phyloP scores from a whole-genome alignment of 176 grass and related monocot species.

The Dendrocalamus sinicus region DNA sequence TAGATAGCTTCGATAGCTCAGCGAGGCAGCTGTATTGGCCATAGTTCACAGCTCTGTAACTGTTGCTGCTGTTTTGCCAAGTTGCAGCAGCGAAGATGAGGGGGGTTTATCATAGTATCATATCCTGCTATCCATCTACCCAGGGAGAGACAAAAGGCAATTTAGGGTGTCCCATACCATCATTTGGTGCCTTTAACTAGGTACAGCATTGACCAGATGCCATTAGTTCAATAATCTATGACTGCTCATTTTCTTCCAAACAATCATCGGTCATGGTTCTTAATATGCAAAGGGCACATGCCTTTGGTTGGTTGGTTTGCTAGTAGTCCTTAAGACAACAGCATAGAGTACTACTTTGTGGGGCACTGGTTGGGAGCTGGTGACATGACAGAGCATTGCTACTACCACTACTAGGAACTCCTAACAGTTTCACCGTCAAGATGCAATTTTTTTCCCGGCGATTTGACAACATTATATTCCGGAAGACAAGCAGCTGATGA shows the following conservation, averaged over 20 bases:
- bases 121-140: slow-evolving; percentile 17
- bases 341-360: background rate
- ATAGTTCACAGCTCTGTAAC: background rate
- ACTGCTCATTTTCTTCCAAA: background rate
- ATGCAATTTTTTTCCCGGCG: slow-evolving; percentile 11
- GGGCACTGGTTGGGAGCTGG: background rate
- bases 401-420: slow-evolving; percentile 3
- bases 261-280: background rate
- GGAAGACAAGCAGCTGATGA: slow-evolving; percentile 33
- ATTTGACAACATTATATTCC: slow-evolving; percentile 64
- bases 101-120: slow-evolving; percentile 33
- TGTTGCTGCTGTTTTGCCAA: slow-evolving; percentile 22
- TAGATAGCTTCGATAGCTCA: slow-evolving; percentile 29
- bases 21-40: slow-evolving; percentile 17
- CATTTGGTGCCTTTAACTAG: slow-evolving; percentile 35
- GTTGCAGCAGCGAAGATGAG: slow-evolving; percentile 22
- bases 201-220: slow-evolving; percentile 39
- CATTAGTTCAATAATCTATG: slow-evolving; percentile 40
- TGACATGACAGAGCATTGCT: slow-evolving; percentile 36
- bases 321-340: slow-evolving; percentile 14
- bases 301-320: slow-evolving; percentile 13
- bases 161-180: slow-evolving; percentile 37
- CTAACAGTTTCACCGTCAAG: slow-evolving; percentile 25
- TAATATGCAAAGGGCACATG: slow-evolving; percentile 1
- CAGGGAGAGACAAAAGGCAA: slow-evolving; percentile 37